Percentiles rank a stretch among this genome's conserved stretches.
phyloP scores from a whole-genome alignment of 116 monocot species.

The Dioscorea cayenensis region DNA sequence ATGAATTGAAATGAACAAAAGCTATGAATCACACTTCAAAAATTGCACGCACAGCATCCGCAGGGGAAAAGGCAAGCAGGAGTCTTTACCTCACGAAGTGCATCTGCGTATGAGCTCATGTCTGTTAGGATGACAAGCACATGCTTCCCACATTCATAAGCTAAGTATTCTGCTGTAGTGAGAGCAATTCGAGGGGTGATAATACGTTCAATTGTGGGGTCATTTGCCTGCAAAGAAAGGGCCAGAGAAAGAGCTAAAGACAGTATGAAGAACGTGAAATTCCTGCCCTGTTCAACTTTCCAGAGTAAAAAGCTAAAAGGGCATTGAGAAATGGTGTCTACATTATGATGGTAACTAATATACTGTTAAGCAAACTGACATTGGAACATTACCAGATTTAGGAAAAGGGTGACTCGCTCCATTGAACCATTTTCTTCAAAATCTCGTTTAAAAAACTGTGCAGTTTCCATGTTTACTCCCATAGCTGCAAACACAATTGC shows the following conservation, averaged over 20 bases:
- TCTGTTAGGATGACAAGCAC: slow-evolving; percentile 99
- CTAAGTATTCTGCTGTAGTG: slow-evolving; percentile 99
- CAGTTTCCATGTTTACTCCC: slow-evolving; percentile 99
- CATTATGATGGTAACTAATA: too few species aligned
- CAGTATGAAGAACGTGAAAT: neutral
- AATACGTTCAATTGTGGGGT: slow-evolving; percentile 98
- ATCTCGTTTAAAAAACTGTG: slow-evolving; percentile 99
- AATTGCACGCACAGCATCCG: neutral
- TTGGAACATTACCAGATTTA: slow-evolving; percentile 68
- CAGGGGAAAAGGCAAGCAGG: neutral
- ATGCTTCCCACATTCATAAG: slow-evolving; percentile 99
- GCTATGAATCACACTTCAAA: neutral
- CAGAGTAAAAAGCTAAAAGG: too few species aligned
- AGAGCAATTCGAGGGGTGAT: slow-evolving; percentile 98
- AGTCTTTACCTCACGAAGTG: slow-evolving; percentile 90
- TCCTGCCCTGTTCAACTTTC: too few species aligned
- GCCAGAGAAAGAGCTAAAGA: neutral
- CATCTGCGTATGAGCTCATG: slow-evolving; percentile 99
- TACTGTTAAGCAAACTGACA: neutral
- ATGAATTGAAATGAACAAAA: too few species aligned
- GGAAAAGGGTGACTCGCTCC: slow-evolving; percentile 98
- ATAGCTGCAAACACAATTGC: slow-evolving; percentile 99
- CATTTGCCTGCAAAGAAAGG: slow-evolving; percentile 70
- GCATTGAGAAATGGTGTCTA: too few species aligned
- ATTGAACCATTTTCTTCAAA: slow-evolving; percentile 99